A percentile compares a stretch with the other conserved stretches of the same genome.
phyloP scores from a whole-genome alignment of 2,329 filamentous ascomycete genomes.

The Knufia fluminis region DNA sequence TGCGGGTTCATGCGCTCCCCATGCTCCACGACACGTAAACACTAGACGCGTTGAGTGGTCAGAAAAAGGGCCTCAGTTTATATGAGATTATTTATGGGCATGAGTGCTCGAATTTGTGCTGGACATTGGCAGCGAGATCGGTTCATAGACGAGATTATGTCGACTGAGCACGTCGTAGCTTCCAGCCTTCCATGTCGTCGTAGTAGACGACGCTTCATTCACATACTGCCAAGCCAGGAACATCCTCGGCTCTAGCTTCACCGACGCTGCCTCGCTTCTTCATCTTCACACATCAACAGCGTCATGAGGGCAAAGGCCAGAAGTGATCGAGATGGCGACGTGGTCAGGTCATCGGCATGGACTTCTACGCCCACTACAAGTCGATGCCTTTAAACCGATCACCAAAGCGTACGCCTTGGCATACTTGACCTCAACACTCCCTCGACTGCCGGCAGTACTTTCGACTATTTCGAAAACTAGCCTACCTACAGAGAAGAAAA shows the following conservation, averaged over 20 bases:
- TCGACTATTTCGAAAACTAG: slow-evolving; percentile 28
- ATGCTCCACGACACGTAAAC: background rate
- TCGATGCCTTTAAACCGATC: slow-evolving; percentile 21
- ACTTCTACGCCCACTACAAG: background rate
- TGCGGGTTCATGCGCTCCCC: background rate
- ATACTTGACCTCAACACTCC: slow-evolving; percentile 40
- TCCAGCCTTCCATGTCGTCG: no score
- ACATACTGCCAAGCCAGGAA: background rate
- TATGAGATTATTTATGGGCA: background rate
- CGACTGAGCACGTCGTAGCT: no score
- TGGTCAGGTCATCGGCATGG: no score
- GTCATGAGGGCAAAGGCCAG: no score
- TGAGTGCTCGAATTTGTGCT: no score
- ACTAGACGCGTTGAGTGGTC: background rate
- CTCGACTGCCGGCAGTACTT: slow-evolving; percentile 35
- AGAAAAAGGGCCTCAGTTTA: background rate
- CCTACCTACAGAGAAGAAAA: slow-evolving; percentile 27
- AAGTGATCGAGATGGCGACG: no score
- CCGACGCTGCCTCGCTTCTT: background rate
- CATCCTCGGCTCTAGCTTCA: background rate
- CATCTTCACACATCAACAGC: background rate
- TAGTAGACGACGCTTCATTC: background rate
- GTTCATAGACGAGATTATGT: no score
- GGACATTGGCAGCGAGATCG: no score
- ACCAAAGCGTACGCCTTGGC: slow-evolving; percentile 41